Evolutionary conservation across 345 rosid genomes (phyloP), one percentile per base, ranked within the genome.

Genomic region (Bretschneidera sinensis): DNA sequence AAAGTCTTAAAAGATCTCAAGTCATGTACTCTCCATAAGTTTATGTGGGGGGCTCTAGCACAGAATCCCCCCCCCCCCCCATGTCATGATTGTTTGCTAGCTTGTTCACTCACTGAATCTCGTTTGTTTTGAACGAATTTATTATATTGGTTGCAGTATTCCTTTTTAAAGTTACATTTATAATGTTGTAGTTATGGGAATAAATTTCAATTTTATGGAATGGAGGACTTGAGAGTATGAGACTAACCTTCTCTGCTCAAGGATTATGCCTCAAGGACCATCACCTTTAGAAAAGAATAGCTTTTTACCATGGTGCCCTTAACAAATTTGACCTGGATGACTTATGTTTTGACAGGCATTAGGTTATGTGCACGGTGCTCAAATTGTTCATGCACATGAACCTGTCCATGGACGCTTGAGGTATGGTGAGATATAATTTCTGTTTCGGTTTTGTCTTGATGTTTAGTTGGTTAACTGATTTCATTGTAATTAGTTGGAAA

Each of bases 401-500:
- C 97, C 99, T 51, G 85, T 94, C 61, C 99, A 94, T 73, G 99
- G 97, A 64, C 92, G 97, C 14, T 71, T 90, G 77, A 94, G 99
- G 99, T 94, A 81, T 60, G 57, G 51, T 59, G 53, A 25, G 57
- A 60, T 66, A 51, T 60, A 23, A 17, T 54, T 71, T 43, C 9
- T 64, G 58, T 24, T 57, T 2, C 49, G 34, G 0, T 39, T 48
- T 25, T 21, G 48, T 51, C 21, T 45, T 48, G 45, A 35, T 45
- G 50, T 48, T n/a, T 64, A 34, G 53, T 49, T 43, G 20, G 23
- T 49, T 0, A 17, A 47, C 24, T 16, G 21, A 45, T 50, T 43
- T 51, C 17, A 48, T 6, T 33, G 15, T 31, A 18, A 19, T 28
- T 13, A 9, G 17, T 7, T 5, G 45, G 22, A 25, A 34, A 28